These are phyloP conservation scores for Mycena amicta DNA, from an alignment of 768 basidiomycete species.

Conservation along the genomic window DNA sequence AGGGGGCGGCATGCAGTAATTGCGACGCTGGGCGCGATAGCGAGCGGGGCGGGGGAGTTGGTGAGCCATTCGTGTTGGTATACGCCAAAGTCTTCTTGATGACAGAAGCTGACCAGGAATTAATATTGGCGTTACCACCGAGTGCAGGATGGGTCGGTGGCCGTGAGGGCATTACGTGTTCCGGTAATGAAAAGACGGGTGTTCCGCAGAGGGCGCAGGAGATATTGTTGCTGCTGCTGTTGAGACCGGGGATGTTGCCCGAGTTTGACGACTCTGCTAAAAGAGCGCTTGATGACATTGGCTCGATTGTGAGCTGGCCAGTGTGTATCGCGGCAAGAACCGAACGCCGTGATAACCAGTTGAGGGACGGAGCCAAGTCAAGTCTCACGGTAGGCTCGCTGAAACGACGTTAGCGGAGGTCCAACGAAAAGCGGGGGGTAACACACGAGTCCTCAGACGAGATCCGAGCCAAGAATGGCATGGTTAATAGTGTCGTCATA, in stretches of 20 bases:
- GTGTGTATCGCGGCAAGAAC: slow-evolving; percentile 84
- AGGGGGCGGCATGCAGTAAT: slow-evolving; percentile 17
- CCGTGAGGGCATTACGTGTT: slow-evolving; percentile 27
- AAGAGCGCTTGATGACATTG: slow-evolving; percentile 64
- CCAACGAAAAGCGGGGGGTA: slow-evolving; percentile 21
- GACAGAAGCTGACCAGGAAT: slow-evolving; percentile 57
- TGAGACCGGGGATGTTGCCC: slow-evolving; percentile 47
- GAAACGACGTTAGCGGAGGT: slow-evolving; percentile 13
- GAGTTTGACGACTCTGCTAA: slow-evolving; percentile 54
- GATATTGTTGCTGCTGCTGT: slow-evolving; percentile 50
- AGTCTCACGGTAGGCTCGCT: slow-evolving; percentile 92
- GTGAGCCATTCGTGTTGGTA: slow-evolving; percentile 31
- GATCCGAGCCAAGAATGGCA: slow-evolving; percentile 79
- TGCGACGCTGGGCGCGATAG: slow-evolving; percentile 28
- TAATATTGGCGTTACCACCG: slow-evolving; percentile 33
- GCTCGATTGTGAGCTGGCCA: slow-evolving; percentile 88
- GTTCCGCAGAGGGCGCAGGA: slow-evolving; percentile 82
- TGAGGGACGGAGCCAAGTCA: slow-evolving; percentile 91
- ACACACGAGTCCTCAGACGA: slow-evolving; percentile 85
- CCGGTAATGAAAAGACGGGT: slow-evolving; percentile 47
- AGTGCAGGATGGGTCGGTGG: slow-evolving; percentile 39
- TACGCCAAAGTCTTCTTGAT: slow-evolving; percentile 57
- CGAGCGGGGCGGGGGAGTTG: slow-evolving; percentile 35
- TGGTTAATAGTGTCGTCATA: slow-evolving; percentile 71
- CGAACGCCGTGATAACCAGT: slow-evolving; percentile 88